Evolutionary conservation across 306 rosid genomes (phyloP), one percentile per base, ranked within the genome.

Genomic region (Phaseolus lunatus): DNA sequence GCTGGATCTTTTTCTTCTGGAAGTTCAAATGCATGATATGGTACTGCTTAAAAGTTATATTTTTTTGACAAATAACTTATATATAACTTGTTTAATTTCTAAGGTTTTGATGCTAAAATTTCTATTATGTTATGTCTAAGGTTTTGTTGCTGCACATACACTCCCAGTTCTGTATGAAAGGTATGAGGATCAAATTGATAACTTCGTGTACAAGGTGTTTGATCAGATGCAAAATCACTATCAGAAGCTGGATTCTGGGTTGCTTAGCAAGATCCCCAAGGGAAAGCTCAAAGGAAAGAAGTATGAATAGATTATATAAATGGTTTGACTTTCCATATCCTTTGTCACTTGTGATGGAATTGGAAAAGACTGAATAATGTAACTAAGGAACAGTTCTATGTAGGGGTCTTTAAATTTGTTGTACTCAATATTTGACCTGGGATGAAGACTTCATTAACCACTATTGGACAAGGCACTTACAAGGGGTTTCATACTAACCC

Each of bases 111-210:
- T 64, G 47, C 67, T 82, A 59, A 33, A 52, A 20, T n/a, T 53
- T 75, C 2, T 53, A 4, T 77, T 73, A 9, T 70, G 5, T 77
- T 50, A 18, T 80, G 63, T 62, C 35, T 1, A 66, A 94, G 98
- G 97, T 78, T 92, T 92, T 71, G 88, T 92, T 69, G 97, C 88
- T 64, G 96, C 93, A 33, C 97, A 95, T 75, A 92, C 97, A 9
- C 86, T 95, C 63, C 98, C 98, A 5, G 90, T 91, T 67, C 84
- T 95, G 22, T 95, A 95, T 12, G 98, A 95, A 89, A 95, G 63
- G 79, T 88, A 95, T 18, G 97, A 89, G n/a, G 90, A 89, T 77
- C 83, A 90, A 84, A 80, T 95, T 54, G 98, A 95, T 76, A 73
- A 44, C 84, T 89, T 90, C 24, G 88, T 80, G 24, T 85, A 79